phyloP scores from a whole-genome alignment of 441 rosid genomes.

The Euphorbia schlechtendalii region DNA sequence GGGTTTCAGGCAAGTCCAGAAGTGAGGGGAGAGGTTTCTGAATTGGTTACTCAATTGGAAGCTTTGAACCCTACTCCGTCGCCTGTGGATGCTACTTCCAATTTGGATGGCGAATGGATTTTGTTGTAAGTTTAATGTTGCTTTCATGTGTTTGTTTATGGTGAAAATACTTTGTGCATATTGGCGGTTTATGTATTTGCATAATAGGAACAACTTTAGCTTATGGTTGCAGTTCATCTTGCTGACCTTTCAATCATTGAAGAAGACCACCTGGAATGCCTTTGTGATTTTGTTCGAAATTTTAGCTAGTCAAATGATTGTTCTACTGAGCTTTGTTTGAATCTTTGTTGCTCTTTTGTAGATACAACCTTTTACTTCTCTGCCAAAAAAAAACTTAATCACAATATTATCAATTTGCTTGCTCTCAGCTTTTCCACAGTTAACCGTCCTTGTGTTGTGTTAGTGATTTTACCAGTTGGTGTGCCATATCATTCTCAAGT shows the following conservation, averaged over 20 bases:
- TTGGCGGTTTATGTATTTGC: neutral
- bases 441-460: neutral
- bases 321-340: neutral
- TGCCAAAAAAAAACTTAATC: neutral
- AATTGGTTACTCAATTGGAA: conserved; percentile 85
- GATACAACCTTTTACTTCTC: conserved; percentile 2
- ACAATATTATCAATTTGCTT: neutral
- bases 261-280: neutral
- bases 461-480: neutral
- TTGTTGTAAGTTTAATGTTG: conserved; percentile 52
- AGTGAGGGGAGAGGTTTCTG: conserved; percentile 80
- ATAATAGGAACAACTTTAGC: neutral
- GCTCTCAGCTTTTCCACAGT: neutral
- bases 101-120: conserved; percentile 88
- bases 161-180: neutral
- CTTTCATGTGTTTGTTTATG: neutral
- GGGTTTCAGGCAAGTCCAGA: conserved; percentile 70
- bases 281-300: neutral
- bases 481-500: neutral
- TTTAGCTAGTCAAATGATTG: neutral
- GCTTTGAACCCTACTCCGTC: conserved; percentile 62
- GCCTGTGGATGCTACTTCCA: conserved; percentile 53
- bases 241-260: neutral
- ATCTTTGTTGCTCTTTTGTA: neutral
- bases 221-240: neutral